Percentiles rank a stretch among this genome's conserved stretches.
Evolutionary conservation across 2,329 filamentous ascomycete species (phyloP).

Genomic region (Cladophialophora chaetospira): DNA sequence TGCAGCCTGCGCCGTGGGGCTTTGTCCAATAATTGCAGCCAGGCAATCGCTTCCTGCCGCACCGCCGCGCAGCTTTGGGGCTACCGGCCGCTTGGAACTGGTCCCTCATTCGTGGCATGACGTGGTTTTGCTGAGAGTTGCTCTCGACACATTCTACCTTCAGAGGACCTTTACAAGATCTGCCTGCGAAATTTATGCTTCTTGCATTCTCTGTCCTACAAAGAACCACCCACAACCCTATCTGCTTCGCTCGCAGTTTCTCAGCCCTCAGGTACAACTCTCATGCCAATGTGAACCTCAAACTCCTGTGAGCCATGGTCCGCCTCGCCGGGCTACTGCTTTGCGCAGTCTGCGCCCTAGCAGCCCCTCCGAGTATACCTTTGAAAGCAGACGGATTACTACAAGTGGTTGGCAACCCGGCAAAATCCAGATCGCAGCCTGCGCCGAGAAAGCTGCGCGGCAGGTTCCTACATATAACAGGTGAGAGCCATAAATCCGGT

Average conservation of each 20-base stretch:
- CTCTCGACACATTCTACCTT: background rate
- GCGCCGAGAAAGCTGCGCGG: conserved; percentile 58
- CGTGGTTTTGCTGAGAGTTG: background rate
- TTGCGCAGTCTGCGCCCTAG: conserved; percentile 27
- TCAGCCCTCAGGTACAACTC: no score
- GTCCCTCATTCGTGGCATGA: background rate
- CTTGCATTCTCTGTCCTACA: background rate
- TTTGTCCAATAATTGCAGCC: background rate
- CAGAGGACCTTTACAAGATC: background rate
- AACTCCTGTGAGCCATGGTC: conserved; percentile 20
- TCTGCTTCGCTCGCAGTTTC: no score
- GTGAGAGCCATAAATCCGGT: conserved; percentile 47
- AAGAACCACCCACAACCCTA: background rate
- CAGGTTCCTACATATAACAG: conserved; percentile 85
- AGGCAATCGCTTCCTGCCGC: background rate
- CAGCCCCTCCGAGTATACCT: conserved; percentile 20
- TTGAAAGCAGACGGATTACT: conserved; percentile 5
- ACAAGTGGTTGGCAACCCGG: conserved; percentile 11
- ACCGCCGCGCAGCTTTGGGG: background rate
- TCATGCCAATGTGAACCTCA: background rate
- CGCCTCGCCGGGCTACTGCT: conserved; percentile 30
- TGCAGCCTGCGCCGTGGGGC: background rate
- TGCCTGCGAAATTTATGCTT: background rate
- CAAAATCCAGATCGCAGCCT: conserved; percentile 7
- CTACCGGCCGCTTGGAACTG: background rate